Evolutionary conservation across 179 eudicot genomes (phyloP).

Genomic region (Heliamphora pulchella): DNA sequence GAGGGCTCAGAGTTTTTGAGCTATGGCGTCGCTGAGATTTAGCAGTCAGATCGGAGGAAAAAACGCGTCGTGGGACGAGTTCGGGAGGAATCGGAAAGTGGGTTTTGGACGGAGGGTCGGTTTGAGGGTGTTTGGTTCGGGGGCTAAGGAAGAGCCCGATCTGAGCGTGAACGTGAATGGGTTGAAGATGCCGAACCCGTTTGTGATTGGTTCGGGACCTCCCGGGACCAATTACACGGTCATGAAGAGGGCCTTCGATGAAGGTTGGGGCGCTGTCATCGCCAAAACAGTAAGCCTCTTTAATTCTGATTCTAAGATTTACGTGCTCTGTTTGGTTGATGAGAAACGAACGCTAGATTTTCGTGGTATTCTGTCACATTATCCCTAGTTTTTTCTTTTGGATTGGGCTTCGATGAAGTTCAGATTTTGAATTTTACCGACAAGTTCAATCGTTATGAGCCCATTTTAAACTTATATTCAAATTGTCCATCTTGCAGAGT

Average conservation of each 20-base stretch:
- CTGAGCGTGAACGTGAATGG: conserved; percentile 87
- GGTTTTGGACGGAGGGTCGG: conserved; percentile 14
- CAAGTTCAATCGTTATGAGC: no score
- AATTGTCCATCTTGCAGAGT: no score
- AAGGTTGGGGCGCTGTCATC: conserved; percentile 97
- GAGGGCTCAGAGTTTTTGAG: background rate
- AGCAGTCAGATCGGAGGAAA: conserved; percentile 16
- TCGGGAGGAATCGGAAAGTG: conserved; percentile 13
- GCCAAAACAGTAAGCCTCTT: conserved; percentile 66
- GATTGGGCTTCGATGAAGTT: no score
- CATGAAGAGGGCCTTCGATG: conserved; percentile 92
- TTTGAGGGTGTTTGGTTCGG: conserved; percentile 39
- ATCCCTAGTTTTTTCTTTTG: no score
- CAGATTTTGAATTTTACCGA: no score
- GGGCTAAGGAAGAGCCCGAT: conserved; percentile 49
- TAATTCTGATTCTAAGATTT: background rate
- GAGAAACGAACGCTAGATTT: no score
- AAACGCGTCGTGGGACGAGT: conserved; percentile 17
- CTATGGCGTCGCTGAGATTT: conserved; percentile 29
- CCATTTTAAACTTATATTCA: no score
- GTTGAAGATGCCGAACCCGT: conserved; percentile 91
- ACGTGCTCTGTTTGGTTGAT: background rate
- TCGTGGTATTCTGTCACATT: no score
- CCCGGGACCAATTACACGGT: conserved; percentile 94
- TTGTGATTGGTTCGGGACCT: conserved; percentile 98